Conservation (phyloP, 139 green algal species). For the Pleodorina starrii region DNA sequence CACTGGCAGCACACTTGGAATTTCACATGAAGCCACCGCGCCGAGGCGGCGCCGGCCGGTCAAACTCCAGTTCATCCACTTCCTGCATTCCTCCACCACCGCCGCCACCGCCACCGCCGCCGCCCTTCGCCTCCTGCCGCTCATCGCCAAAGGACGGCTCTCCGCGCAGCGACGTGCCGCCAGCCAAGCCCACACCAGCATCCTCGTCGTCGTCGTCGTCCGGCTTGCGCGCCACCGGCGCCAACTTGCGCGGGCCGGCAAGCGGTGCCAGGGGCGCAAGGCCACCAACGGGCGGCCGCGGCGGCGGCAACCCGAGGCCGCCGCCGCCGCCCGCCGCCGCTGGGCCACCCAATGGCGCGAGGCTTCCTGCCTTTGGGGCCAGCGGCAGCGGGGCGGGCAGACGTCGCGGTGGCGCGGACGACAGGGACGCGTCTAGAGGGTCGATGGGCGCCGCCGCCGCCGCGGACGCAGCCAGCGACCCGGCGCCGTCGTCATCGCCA, state of each 20-base stretch:
- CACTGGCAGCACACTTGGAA: no score
- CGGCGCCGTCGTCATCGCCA: no score
- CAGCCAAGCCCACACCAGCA: not conserved
- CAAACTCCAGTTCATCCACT: not conserved
- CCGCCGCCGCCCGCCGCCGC: not conserved
- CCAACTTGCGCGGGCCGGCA: not conserved
- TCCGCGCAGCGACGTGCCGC: not conserved
- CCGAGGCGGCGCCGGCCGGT: not conserved
- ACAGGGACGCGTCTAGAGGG: not conserved
- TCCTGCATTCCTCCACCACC: not conserved
- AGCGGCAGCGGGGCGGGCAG: not conserved
- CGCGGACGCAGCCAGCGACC: no score
- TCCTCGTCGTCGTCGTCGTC: not conserved
- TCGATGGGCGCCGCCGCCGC: not conserved
- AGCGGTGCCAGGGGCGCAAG: conserved; percentile 3
- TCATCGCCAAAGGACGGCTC: conserved; percentile 6
- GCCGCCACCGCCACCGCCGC: not conserved
- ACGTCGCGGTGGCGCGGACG: not conserved
- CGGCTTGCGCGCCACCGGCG: not conserved
- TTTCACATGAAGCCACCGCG: not conserved
- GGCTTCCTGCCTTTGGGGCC: not conserved
- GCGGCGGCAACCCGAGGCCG: not conserved
- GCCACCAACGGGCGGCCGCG: not conserved
- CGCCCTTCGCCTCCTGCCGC: not conserved
- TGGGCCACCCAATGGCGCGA: not conserved